Evolutionary conservation across 2,329 filamentous ascomycete species (phyloP), one percentile per base, ranked within the genome.

Genomic region (Hypoxylon sp.): DNA sequence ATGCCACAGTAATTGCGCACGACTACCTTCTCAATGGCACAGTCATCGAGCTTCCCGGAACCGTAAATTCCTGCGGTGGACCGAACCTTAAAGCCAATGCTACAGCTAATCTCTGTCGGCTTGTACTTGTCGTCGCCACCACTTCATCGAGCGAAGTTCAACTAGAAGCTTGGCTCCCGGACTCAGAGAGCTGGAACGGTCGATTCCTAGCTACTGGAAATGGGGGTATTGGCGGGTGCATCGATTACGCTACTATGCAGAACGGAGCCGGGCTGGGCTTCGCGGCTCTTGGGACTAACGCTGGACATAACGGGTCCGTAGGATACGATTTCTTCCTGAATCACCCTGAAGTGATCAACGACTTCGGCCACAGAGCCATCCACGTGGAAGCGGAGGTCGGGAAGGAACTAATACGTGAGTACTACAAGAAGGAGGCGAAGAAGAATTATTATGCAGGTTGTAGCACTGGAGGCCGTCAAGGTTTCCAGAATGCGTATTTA

Each of bases 401-500:
- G 2, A 87, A 86, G 72, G 48, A 79, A 24, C 70, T 87, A n/a
- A 79, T 80, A 5, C 68, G 81, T 22, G 74, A 77, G 8, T 87
- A 82, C 75, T 87, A 87, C 69, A 72, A 77, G 13, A 29, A 24
- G 3, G 47, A 39, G 1, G 77, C 79, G 6, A 72, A 76, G 0
- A 83, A 83, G 71, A 83, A 79, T 19, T 87, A 87, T 74, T 86
- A 83, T 68, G 76, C 80, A 10, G 86, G 86, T 26, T 87, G 85
- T 73, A 86, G 84, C 3, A 87, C 85, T 0, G 86, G 86, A 37
- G 86, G 86, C 1, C 78, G 85, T 1, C 85, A 88, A 76, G 86
- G 85, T 3, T 76, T 86, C 26, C 83, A 83, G 61, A 79, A 83
- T 31, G 81, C 84, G 3, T 81, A 87, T 70, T 74, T 80, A n/a